phyloP scores from a whole-genome alignment of 495 filamentous ascomycete genomes.

The Aspergillus saccharolyticus region DNA sequence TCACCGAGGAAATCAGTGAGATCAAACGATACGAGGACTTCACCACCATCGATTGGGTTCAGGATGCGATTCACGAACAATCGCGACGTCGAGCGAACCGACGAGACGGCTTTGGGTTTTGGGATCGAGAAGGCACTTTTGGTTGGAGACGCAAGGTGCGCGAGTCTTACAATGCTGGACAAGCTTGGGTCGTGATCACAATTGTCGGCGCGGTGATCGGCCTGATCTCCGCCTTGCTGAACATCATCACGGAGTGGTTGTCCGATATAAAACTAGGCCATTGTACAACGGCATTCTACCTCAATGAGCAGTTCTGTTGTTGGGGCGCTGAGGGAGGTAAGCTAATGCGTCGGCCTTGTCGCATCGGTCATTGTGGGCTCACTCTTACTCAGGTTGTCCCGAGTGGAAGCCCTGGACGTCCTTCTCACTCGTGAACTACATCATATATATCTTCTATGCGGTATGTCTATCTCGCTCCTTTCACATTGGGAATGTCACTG shows the following conservation, averaged over 20 bases:
- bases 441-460: constrained; percentile 85
- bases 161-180: constrained; percentile 92
- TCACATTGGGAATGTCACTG: neutral
- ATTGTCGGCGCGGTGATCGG: constrained; percentile 91
- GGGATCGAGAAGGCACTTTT: constrained; percentile 62
- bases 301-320: constrained; percentile 98
- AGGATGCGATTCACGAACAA: constrained; percentile 92
- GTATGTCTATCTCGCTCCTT: constrained; percentile 41
- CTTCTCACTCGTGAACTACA: constrained; percentile 72
- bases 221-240: constrained; percentile 86
- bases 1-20: constrained; percentile 92
- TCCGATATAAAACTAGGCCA: constrained; percentile 92
- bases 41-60: constrained; percentile 98
- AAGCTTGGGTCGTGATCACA: constrained; percentile 97
- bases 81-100: constrained; percentile 69
- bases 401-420: constrained; percentile 90
- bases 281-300: constrained; percentile 91
- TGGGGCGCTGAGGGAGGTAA: constrained; percentile 89
- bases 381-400: constrained; percentile 56
- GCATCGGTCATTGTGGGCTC: neutral
- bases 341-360: constrained; percentile 7
- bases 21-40: constrained; percentile 98
- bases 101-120: constrained; percentile 69
- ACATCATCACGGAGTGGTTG: constrained; percentile 96
- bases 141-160: constrained; percentile 79